Evolutionary conservation across 23 red algal species (phyloP).

Genomic region (Agarophyton chilense): DNA sequence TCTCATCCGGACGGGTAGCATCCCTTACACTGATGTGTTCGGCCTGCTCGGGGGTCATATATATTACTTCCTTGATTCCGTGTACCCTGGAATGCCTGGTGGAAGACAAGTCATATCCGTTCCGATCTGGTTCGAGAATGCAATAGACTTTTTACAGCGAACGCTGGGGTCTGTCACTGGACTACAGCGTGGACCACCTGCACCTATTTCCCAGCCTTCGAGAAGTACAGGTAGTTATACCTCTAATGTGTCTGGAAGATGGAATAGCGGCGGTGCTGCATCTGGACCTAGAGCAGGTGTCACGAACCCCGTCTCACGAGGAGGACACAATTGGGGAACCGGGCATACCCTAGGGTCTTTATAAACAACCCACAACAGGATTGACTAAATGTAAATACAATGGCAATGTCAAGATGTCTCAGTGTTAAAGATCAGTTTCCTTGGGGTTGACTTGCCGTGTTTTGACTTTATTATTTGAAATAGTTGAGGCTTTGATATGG

Average conservation of each 20-base stretch:
- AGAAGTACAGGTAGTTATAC: not conserved
- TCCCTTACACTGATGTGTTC: slow-evolving; percentile 58
- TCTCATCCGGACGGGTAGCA: slow-evolving; percentile 50
- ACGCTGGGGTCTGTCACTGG: slow-evolving; percentile 54
- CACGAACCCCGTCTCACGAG: slow-evolving; percentile 33
- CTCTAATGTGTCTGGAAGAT: slow-evolving; percentile 11
- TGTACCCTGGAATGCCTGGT: slow-evolving; percentile 83
- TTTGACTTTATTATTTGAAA: too few species aligned
- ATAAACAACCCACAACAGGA: not conserved
- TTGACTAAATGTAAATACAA: not conserved
- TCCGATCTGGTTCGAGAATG: slow-evolving; percentile 50
- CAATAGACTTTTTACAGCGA: slow-evolving; percentile 40
- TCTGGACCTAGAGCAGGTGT: slow-evolving; percentile 51
- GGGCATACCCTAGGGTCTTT: slow-evolving; percentile 66
- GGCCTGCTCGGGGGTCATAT: slow-evolving; percentile 87
- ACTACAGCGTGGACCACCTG: slow-evolving; percentile 26
- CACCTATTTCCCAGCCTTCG: not conserved
- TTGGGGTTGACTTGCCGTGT: not conserved
- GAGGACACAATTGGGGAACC: slow-evolving; percentile 51
- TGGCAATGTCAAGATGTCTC: not conserved
- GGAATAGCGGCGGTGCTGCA: slow-evolving; percentile 37
- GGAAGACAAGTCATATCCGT: slow-evolving; percentile 64
- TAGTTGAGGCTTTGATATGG: too few species aligned
- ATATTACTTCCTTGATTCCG: slow-evolving; percentile 93
- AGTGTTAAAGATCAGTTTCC: not conserved